Conservation (phyloP, 1,139 yeast genomes). For the Suhomyces kunorum region DNA sequence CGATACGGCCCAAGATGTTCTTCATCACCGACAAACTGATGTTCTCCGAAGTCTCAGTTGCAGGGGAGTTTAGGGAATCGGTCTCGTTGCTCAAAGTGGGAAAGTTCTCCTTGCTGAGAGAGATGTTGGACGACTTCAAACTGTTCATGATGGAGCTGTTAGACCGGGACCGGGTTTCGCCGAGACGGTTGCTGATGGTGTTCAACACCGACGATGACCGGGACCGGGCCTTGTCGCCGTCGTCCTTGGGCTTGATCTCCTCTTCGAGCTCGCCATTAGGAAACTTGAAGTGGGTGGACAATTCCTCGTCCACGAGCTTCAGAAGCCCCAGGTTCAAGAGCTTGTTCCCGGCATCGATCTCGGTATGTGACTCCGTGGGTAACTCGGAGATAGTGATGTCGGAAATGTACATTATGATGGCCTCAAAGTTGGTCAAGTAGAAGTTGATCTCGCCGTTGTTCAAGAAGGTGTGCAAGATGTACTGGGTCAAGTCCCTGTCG, state of each 20-base stretch:
- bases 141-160: conserved; percentile 30
- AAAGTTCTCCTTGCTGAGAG: conserved; percentile 28
- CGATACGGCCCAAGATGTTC: conserved; percentile 37
- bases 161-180: conserved; percentile 38
- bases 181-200: conserved; percentile 34
- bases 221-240: conserved; percentile 28
- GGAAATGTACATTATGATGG: conserved; percentile 41
- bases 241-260: conserved; percentile 15
- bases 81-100: conserved; percentile 25
- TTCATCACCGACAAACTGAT: conserved; percentile 34
- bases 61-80: conserved; percentile 18
- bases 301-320: conserved; percentile 36
- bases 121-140: conserved; percentile 21
- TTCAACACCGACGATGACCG: conserved; percentile 44
- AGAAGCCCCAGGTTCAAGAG: conserved; percentile 17
- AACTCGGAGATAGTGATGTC: conserved; percentile 40
- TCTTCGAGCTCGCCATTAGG: conserved; percentile 30
- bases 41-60: conserved; percentile 18
- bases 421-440: conserved; percentile 48
- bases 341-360: conserved; percentile 8
- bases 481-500: conserved; percentile 34
- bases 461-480: conserved; percentile 30
- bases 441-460: conserved; percentile 44
- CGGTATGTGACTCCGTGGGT: conserved; percentile 1
- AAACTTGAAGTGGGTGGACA: conserved; percentile 32